Conservation (phyloP, 345 rosid genomes). For the Syzygium grande region DNA sequence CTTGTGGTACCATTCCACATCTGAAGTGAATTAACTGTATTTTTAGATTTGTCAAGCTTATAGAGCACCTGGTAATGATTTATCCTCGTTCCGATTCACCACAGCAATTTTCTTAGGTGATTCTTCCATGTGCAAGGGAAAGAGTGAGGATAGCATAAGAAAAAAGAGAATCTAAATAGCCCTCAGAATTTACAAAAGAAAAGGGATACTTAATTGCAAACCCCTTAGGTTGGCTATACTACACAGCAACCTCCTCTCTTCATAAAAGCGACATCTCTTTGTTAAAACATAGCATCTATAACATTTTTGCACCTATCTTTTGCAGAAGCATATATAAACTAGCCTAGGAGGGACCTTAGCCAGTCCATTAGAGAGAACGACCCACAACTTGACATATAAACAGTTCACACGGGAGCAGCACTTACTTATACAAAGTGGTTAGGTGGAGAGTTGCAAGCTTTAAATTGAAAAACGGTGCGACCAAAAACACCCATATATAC, state of each 20-base stretch:
- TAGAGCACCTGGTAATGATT: constrained; percentile 34
- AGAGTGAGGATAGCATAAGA: not conserved
- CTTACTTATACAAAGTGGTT: not conserved
- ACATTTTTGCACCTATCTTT: not conserved
- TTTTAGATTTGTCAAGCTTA: not conserved
- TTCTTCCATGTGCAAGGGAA: constrained; percentile 27
- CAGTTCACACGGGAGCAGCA: not conserved
- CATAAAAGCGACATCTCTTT: no score
- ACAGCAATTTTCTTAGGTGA: constrained; percentile 19
- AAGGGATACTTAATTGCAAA: not conserved
- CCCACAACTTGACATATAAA: not conserved
- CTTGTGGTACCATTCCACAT: not conserved
- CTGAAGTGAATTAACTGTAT: not conserved
- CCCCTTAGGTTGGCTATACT: not conserved
- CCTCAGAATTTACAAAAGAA: not conserved
- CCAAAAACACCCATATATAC: not conserved
- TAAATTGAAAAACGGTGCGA: not conserved
- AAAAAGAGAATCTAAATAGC: not conserved
- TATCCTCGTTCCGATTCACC: constrained; percentile 26
- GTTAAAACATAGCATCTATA: not conserved
- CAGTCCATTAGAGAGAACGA: not conserved
- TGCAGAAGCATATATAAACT: not conserved
- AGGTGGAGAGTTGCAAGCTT: not conserved
- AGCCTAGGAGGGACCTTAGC: not conserved
- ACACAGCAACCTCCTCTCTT: not conserved